Conservation (phyloP, 495 filamentous ascomycete species). For the Chaetomium fimeti region DNA sequence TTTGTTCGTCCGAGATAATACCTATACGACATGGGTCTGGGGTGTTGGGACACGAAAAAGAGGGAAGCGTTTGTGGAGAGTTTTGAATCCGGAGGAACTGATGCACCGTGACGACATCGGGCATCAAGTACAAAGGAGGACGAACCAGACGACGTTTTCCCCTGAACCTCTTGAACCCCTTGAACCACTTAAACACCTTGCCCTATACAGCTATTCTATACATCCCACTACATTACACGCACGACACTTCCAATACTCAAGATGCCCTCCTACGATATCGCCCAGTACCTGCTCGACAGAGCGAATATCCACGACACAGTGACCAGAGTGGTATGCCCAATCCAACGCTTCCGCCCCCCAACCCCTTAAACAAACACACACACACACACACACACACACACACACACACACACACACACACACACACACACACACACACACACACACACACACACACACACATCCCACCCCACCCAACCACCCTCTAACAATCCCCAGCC, state of each 20-base stretch:
- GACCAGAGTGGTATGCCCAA: slow-evolving; percentile 24
- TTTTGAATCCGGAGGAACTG: not conserved
- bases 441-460: too few species aligned
- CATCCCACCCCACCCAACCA: too few species aligned
- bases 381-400: too few species aligned
- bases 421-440: too few species aligned
- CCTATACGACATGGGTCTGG: not conserved
- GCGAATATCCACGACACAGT: slow-evolving; percentile 39
- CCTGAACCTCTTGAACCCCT: not conserved
- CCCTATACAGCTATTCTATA: too few species aligned
- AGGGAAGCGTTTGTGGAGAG: not conserved
- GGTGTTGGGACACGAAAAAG: not conserved
- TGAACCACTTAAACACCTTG: not conserved
- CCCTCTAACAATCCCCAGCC: slow-evolving; percentile 4
- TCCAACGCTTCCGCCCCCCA: not conserved
- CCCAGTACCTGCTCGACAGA: slow-evolving; percentile 35
- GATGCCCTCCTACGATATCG: slow-evolving; percentile 30
- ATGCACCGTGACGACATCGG: not conserved
- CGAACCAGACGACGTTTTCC: too few species aligned
- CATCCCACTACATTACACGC: too few species aligned
- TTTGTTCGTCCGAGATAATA: too few species aligned
- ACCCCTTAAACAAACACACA: too few species aligned
- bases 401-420: too few species aligned
- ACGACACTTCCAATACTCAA: not conserved
- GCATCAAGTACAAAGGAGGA: not conserved